These are phyloP conservation scores for Mycena vitilis DNA, from an alignment of 768 basidiomycete species.

Conservation along the genomic window DNA sequence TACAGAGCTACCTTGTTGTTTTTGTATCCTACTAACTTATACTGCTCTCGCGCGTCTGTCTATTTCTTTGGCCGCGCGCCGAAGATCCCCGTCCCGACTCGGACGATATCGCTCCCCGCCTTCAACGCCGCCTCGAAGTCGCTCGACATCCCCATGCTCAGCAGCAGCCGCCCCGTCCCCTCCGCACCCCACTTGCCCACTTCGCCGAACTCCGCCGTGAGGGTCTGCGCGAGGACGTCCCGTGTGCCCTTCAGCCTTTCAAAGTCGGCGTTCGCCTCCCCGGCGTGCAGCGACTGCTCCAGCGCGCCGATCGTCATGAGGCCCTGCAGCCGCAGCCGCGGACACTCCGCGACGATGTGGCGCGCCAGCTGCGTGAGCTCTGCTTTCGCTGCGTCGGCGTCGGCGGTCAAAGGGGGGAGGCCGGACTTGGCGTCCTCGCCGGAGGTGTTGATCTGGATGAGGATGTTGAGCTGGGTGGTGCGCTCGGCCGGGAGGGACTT, in stretches of 20 bases:
- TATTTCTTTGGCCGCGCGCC: conserved; percentile 73
- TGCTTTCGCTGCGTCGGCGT: conserved; percentile 47
- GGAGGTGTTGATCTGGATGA: conserved; percentile 96
- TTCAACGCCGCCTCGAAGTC: conserved; percentile 85
- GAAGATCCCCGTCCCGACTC: conserved; percentile 94
- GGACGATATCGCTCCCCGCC: conserved; percentile 87
- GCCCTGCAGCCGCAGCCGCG: conserved; percentile 80
- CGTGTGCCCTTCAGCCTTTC: conserved; percentile 61
- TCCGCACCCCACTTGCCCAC: conserved; percentile 48
- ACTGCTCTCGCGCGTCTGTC: not conserved
- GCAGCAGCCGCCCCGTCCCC: conserved; percentile 44
- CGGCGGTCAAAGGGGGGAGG: conserved; percentile 65
- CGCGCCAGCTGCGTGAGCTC: conserved; percentile 76
- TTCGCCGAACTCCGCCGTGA: conserved; percentile 43
- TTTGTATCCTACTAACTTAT: not conserved
- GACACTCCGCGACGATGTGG: conserved; percentile 79
- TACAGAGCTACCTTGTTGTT: no score
- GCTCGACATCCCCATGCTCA: conserved; percentile 88
- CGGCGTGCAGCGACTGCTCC: conserved; percentile 70
- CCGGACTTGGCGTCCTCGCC: conserved; percentile 94
- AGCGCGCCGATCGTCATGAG: conserved; percentile 97
- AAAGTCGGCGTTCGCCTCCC: conserved; percentile 63
- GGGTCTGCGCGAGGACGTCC: conserved; percentile 59
- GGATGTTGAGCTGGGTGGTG: conserved; percentile 74
- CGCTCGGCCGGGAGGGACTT: conserved; percentile 74